Conservation (phyloP, 225 moss, liverwort and hornwort species). For the Marchantia polymorpha region DNA sequence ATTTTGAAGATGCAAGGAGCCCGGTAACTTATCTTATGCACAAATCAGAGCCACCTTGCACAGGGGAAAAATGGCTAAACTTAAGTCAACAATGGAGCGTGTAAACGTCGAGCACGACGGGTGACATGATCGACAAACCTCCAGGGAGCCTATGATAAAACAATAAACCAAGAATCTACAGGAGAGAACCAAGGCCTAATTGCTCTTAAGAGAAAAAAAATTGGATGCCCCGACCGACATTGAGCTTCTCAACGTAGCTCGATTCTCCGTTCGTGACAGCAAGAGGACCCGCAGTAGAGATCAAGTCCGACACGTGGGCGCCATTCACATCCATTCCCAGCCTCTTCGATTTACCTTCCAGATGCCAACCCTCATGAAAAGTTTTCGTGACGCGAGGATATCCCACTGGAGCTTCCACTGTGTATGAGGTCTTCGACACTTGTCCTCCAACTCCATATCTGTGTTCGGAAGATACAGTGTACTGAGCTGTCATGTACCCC, state of each 20-base stretch:
- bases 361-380: conserved; percentile 41
- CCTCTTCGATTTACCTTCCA: conserved; percentile 37
- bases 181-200: conserved; percentile 5
- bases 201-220: conserved; percentile 39
- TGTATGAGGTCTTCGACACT: conserved; percentile 49
- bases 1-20: conserved; percentile 29
- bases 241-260: conserved; percentile 53
- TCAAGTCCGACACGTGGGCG: conserved; percentile 32
- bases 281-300: conserved; percentile 32
- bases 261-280: conserved; percentile 29
- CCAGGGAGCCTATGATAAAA: conserved; percentile 8
- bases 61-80: conserved; percentile 12
- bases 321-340: conserved; percentile 32
- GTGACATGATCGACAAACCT: conserved; percentile 12
- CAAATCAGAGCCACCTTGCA: conserved; percentile 28
- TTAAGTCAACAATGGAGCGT: conserved; percentile 17
- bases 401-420: conserved; percentile 46
- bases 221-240: conserved; percentile 51
- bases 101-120: neutral
- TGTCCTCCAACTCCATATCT: conserved; percentile 44
- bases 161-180: conserved; percentile 33
- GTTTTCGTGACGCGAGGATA: conserved; percentile 41
- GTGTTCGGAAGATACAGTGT: conserved; percentile 49
- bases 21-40: conserved; percentile 35
- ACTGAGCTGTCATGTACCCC: conserved; percentile 44